Percentiles rank a stretch among this genome's conserved stretches.
These are phyloP conservation scores for Arabidopsis arenosa DNA, from an alignment of 345 rosid genomes.

Conservation along the genomic window DNA sequence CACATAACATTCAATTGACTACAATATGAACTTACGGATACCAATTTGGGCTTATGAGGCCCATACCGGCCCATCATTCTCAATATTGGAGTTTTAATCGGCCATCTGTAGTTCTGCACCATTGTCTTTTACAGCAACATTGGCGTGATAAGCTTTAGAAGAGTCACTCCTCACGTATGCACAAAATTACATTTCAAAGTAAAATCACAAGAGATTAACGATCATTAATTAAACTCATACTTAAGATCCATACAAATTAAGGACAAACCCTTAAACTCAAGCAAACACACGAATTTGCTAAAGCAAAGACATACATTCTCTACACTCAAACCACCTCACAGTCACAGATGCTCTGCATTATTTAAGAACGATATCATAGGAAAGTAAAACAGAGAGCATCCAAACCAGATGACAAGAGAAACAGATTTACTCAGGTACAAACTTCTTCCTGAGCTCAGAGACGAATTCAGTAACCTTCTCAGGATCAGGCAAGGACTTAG, in stretches of 20 bases:
- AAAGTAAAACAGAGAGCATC: background rate
- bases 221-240: background rate
- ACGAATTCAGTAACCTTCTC: slow-evolving; percentile 36
- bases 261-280: background rate
- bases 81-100: too few relatives aligned
- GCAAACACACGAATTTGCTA: background rate
- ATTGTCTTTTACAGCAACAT: too few relatives aligned
- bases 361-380: background rate
- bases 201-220: background rate
- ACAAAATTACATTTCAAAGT: background rate
- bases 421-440: slow-evolving; percentile 20
- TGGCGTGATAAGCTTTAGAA: background rate
- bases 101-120: too few relatives aligned
- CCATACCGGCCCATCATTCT: too few relatives aligned
- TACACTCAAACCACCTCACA: slow-evolving; percentile 2
- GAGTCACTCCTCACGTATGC: background rate
- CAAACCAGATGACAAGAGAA: slow-evolving; percentile 3
- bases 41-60: too few relatives aligned
- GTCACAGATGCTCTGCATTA: slow-evolving; percentile 22
- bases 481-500: slow-evolving; percentile 40
- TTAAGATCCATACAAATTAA: slow-evolving; percentile 17
- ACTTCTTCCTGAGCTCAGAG: slow-evolving; percentile 18
- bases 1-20: too few relatives aligned
- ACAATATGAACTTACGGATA: too few relatives aligned
- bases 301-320: slow-evolving; percentile 10